phyloP scores from a whole-genome alignment of 768 basidiomycete genomes.

The Leccinum truebloodii region DNA sequence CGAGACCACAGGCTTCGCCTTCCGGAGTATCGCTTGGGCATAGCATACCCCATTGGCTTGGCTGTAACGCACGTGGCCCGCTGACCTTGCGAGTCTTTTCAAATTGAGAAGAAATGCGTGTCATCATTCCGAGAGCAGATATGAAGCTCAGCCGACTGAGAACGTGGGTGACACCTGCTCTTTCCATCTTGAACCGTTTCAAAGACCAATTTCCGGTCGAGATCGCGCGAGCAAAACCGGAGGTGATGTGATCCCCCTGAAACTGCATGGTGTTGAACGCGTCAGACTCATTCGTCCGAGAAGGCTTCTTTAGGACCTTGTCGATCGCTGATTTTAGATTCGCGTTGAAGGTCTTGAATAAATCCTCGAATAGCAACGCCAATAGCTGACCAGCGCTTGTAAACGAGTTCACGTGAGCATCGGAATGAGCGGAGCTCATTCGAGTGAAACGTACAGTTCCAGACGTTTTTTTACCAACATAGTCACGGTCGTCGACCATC shows the following conservation, averaged over 20 bases:
- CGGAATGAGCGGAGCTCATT: constrained; percentile 4
- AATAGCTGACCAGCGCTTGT: constrained; percentile 91
- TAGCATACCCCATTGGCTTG: constrained; percentile 98
- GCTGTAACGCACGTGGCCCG: constrained; percentile 94
- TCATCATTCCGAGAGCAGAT: constrained; percentile 99
- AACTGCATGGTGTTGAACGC: constrained; percentile 94
- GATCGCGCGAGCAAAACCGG: constrained; percentile 95
- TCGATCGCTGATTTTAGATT: constrained; percentile 95
- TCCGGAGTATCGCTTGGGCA: constrained; percentile 99
- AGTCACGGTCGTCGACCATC: constrained; percentile 98
- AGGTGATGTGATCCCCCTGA: constrained; percentile 94
- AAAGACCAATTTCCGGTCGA: constrained; percentile 99
- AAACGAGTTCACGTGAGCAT: constrained; percentile 32
- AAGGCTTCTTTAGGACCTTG: constrained; percentile 95
- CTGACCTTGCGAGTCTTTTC: constrained; percentile 99
- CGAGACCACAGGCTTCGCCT: constrained; percentile 98
- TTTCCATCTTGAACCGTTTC: constrained; percentile 99
- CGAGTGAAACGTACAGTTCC: constrained; percentile 71
- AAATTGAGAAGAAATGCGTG: constrained; percentile 96
- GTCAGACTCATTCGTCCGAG: constrained; percentile 92
- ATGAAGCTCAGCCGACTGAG: constrained; percentile 95
- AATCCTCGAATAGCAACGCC: constrained; percentile 93
- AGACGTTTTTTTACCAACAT: constrained; percentile 90
- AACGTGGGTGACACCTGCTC: constrained; percentile 98
- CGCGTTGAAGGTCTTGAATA: constrained; percentile 98